These are phyloP conservation scores for Daldinia bambusicola DNA, from an alignment of 495 filamentous ascomycete species.

Conservation along the genomic window DNA sequence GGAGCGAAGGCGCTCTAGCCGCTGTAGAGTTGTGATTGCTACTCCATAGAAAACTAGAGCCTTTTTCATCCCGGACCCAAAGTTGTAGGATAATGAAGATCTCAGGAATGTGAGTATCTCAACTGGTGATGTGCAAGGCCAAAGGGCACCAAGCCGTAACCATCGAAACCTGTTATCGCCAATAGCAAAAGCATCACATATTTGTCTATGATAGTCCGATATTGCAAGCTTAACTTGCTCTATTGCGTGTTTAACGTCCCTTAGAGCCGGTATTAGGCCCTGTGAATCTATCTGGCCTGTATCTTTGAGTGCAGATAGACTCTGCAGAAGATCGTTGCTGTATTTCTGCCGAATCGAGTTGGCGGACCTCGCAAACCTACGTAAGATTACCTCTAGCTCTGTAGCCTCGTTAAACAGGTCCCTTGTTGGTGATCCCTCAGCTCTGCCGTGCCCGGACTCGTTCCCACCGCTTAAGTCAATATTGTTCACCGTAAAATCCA, in stretches of 20 bases:
- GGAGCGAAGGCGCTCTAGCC: constrained; percentile 52
- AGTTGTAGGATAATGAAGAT: constrained; percentile 44
- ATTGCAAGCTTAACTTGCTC: constrained; percentile 30
- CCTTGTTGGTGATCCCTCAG: neutral
- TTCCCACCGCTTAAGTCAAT: neutral
- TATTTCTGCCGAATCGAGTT: constrained; percentile 51
- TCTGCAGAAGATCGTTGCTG: constrained; percentile 54
- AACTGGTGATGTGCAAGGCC: constrained; percentile 62
- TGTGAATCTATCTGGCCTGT: constrained; percentile 14
- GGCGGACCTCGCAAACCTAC: constrained; percentile 42
- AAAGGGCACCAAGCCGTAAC: constrained; percentile 60
- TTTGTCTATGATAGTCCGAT: constrained; percentile 20
- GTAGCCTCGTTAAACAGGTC: neutral
- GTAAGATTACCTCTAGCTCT: constrained; percentile 53
- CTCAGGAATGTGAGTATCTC: constrained; percentile 64
- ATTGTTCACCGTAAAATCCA: neutral
- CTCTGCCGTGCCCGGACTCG: no score
- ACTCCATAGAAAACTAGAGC: constrained; percentile 56
- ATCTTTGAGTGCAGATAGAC: constrained; percentile 46
- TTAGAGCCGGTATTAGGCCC: constrained; percentile 2
- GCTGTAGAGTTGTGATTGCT: constrained; percentile 58
- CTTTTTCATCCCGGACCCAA: constrained; percentile 58
- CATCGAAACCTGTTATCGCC: constrained; percentile 54
- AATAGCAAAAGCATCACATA: constrained; percentile 44
- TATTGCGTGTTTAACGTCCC: constrained; percentile 43